phyloP scores from a whole-genome alignment of 306 rosid species.

The Acacia crassicarpa region DNA sequence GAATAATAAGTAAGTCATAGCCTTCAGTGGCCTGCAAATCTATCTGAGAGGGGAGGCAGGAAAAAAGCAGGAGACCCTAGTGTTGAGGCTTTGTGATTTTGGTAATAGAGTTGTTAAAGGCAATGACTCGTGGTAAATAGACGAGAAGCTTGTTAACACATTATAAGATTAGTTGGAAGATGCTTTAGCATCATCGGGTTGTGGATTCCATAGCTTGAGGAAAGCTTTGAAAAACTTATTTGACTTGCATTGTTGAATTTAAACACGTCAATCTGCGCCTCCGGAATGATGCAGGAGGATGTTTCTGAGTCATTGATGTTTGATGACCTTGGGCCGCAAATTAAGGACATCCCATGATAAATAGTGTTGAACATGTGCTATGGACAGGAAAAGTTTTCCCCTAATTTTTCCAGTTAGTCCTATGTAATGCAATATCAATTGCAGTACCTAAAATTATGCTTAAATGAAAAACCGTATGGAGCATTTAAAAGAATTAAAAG shows the following conservation, averaged over 20 bases:
- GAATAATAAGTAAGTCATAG: background rate
- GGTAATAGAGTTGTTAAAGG: background rate
- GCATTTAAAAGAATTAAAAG: background rate
- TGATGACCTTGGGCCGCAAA: background rate
- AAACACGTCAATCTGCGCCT: slow-evolving; percentile 14
- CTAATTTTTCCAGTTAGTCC: background rate
- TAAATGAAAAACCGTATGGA: background rate
- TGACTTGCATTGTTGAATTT: slow-evolving; percentile 15
- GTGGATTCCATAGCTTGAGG: slow-evolving; percentile 6
- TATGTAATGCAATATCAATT: background rate
- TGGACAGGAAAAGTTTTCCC: background rate
- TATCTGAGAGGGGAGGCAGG: background rate
- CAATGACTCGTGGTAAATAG: background rate
- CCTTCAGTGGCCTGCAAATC: slow-evolving; percentile 4
- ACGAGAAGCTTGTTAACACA: slow-evolving; percentile 10
- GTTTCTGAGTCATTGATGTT: slow-evolving; percentile 10
- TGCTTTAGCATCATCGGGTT: slow-evolving; percentile 19
- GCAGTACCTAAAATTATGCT: background rate
- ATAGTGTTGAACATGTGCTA: background rate
- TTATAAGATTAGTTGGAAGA: background rate
- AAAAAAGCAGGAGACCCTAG: background rate
- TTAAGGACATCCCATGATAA: background rate
- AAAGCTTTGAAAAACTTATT: slow-evolving; percentile 24
- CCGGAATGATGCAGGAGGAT: background rate
- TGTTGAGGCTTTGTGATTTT: background rate